A percentile compares a stretch with the other conserved stretches of the same genome.
Evolutionary conservation across 208 protist species (phyloP).

Genomic region (Leishmania lainsoni): DNA sequence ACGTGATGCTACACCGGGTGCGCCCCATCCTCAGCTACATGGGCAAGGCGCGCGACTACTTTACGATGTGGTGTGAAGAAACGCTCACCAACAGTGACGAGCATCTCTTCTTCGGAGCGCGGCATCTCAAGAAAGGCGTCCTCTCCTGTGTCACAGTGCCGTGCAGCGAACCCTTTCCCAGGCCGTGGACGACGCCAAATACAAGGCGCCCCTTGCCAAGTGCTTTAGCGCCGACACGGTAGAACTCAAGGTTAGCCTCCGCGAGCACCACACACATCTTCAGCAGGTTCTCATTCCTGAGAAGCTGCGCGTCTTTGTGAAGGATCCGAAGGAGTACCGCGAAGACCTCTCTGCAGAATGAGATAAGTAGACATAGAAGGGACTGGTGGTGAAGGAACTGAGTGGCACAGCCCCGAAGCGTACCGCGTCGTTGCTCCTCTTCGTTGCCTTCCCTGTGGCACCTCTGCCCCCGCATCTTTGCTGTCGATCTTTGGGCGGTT

Average conservation of each 20-base stretch:
- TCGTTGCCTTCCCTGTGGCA: not conserved
- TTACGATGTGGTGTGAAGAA: slow-evolving; percentile 67
- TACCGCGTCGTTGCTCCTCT: not conserved
- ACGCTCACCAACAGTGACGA: slow-evolving; percentile 42
- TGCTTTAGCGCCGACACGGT: slow-evolving; percentile 44
- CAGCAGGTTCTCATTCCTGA: slow-evolving; percentile 31
- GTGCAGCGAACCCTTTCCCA: slow-evolving; percentile 49
- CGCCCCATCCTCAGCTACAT: slow-evolving; percentile 18
- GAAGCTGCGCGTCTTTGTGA: slow-evolving; percentile 29
- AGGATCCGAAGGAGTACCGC: slow-evolving; percentile 30
- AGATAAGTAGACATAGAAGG: not conserved
- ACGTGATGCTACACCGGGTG: slow-evolving; percentile 47
- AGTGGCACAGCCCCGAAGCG: not conserved
- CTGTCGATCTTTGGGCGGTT: not conserved
- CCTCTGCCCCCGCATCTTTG: not conserved
- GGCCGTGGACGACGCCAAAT: slow-evolving; percentile 49
- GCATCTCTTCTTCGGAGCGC: slow-evolving; percentile 37
- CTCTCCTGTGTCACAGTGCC: slow-evolving; percentile 40
- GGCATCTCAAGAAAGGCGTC: slow-evolving; percentile 32
- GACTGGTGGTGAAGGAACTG: too few species aligned
- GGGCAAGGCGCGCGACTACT: slow-evolving; percentile 40
- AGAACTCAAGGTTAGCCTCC: slow-evolving; percentile 30
- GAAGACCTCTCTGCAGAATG: slow-evolving; percentile 27
- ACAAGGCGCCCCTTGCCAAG: slow-evolving; percentile 32
- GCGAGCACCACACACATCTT: slow-evolving; percentile 44